phyloP scores from a whole-genome alignment of 2,329 filamentous ascomycete species.

The Clarireedia monteithiana region DNA sequence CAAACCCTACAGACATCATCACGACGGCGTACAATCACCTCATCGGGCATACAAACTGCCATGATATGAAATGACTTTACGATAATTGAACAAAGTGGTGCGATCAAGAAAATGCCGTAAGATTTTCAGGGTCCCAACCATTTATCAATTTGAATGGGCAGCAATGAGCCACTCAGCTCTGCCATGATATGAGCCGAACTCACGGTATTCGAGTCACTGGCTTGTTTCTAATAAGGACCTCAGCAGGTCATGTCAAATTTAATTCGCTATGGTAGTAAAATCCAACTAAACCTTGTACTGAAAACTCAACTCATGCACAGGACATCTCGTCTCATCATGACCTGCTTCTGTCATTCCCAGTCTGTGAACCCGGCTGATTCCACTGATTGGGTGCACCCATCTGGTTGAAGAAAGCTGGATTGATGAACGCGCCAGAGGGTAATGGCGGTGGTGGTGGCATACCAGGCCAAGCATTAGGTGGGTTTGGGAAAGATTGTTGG shows the following conservation, averaged over 20 bases:
- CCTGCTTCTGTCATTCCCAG: constrained; percentile 5
- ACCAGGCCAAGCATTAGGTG: constrained; percentile 15
- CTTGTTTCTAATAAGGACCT: not conserved
- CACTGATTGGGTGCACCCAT: constrained; percentile 13
- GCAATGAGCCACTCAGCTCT: too few relatives aligned
- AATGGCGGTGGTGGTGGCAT: constrained; percentile 11
- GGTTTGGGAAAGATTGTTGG: constrained; percentile 11
- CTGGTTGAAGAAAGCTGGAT: constrained; percentile 25
- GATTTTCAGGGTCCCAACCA: too few relatives aligned
- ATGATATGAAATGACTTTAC: not conserved
- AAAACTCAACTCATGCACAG: too few relatives aligned
- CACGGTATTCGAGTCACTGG: too few relatives aligned
- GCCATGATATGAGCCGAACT: too few relatives aligned
- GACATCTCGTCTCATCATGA: not conserved
- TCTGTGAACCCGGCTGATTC: constrained; percentile 17
- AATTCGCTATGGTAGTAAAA: too few relatives aligned
- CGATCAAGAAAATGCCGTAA: not conserved
- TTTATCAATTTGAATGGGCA: too few relatives aligned
- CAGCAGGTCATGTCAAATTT: not conserved
- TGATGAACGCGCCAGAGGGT: constrained; percentile 24
- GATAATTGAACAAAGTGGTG: not conserved
- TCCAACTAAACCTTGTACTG: too few relatives aligned
- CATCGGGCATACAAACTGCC: constrained; percentile 15
- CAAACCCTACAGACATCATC: not conserved
- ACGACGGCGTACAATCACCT: constrained; percentile 12